Evolutionary conservation across 2,329 filamentous ascomycete species (phyloP).

Genomic region (Coniochaeta prunicola): DNA sequence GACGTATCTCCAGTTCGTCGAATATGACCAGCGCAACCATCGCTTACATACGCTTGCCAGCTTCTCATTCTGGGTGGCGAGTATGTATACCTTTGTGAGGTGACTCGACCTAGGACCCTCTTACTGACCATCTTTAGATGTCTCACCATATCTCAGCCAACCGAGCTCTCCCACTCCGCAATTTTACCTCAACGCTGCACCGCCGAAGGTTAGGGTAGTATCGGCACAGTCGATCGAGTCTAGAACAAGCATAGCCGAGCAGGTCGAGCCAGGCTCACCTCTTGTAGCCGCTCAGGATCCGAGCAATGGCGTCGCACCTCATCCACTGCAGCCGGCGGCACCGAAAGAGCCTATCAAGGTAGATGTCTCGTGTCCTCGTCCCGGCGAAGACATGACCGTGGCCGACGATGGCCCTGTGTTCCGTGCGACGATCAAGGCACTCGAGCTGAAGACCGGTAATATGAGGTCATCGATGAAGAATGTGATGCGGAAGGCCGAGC

Average conservation of each 20-base stretch:
- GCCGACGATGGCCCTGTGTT: constrained; percentile 93
- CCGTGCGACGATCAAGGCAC: constrained; percentile 88
- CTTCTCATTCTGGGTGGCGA: constrained; percentile 94
- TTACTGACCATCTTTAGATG: constrained; percentile 25
- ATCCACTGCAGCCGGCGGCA: constrained; percentile 17
- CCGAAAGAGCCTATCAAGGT: constrained; percentile 61
- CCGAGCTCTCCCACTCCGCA: constrained; percentile 61
- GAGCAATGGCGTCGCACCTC: constrained; percentile 11
- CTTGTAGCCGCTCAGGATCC: constrained; percentile 30
- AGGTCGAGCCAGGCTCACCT: constrained; percentile 53
- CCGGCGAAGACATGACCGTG: constrained; percentile 75
- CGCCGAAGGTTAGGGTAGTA: constrained; percentile 73
- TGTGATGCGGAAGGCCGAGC: constrained; percentile 88
- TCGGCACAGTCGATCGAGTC: constrained; percentile 84
- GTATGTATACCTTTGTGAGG: constrained; percentile 37
- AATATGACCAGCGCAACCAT: constrained; percentile 92
- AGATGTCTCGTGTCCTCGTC: constrained; percentile 79
- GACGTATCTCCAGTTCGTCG: constrained; percentile 62
- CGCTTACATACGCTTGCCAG: constrained; percentile 79
- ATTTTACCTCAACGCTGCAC: constrained; percentile 57
- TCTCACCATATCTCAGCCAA: constrained; percentile 37
- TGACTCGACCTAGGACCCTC: background rate
- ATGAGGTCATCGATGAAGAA: constrained; percentile 96
- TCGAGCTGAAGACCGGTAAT: constrained; percentile 93
- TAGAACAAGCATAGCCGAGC: constrained; percentile 65